Evolutionary conservation across 306 rosid species (phyloP).

Genomic region (Calophaca sinica): DNA sequence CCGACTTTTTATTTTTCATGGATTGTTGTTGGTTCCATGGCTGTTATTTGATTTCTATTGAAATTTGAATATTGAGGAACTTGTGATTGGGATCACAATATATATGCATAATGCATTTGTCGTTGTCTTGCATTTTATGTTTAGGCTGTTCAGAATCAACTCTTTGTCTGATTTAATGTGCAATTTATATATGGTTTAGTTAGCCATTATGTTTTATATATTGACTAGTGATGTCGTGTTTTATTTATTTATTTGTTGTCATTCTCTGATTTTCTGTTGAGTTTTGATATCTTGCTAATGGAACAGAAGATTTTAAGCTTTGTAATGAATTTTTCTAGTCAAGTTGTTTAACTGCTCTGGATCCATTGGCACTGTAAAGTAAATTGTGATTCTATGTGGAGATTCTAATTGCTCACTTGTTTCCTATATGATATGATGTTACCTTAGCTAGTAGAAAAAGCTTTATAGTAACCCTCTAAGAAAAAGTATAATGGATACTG

Average conservation of each 20-base stretch:
- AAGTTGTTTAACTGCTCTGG: background rate
- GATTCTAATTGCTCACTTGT: background rate
- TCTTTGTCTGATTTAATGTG: background rate
- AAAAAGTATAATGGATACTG: background rate
- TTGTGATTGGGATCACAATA: constrained; percentile 33
- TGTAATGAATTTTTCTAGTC: constrained; percentile 21
- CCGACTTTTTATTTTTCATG: background rate
- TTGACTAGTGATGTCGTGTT: background rate
- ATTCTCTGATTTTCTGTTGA: background rate
- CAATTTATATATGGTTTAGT: background rate
- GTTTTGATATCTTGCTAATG: constrained; percentile 25
- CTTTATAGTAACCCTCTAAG: background rate
- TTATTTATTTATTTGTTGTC: background rate
- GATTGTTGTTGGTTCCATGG: background rate
- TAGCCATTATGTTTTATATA: background rate
- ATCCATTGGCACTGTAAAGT: background rate
- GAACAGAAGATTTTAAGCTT: background rate
- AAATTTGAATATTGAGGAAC: background rate
- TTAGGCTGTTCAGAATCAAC: background rate
- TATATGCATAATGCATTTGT: background rate
- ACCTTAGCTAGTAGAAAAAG: background rate
- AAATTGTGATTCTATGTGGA: background rate
- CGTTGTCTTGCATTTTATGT: constrained; percentile 1
- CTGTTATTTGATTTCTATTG: background rate
- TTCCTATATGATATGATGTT: constrained; percentile 6